Conservation (phyloP, 2,329 filamentous ascomycete genomes). For the Drechslerella dactyloides region DNA sequence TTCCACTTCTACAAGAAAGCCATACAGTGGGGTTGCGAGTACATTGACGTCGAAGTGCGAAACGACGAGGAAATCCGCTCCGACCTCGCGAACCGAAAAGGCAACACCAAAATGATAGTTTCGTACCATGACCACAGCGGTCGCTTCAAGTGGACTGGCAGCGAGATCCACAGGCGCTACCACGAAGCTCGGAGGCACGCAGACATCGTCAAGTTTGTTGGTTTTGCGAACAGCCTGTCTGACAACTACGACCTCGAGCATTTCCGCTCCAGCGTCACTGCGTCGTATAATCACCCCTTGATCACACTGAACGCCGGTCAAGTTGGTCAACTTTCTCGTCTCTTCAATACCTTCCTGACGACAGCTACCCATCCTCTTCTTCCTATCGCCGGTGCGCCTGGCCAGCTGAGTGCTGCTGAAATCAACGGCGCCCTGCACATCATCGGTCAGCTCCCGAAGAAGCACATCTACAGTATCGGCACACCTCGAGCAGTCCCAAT, state of each 20-base stretch:
- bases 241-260: slow-evolving; percentile 91
- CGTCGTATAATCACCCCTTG: slow-evolving; percentile 73
- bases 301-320: slow-evolving; percentile 88
- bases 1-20: slow-evolving; percentile 68
- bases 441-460: slow-evolving; percentile 79
- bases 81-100: slow-evolving; percentile 71
- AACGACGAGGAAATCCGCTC: slow-evolving; percentile 76
- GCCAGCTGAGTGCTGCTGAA: slow-evolving; percentile 82
- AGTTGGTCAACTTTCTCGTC: slow-evolving; percentile 81
- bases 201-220: slow-evolving; percentile 91
- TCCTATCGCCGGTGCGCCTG: slow-evolving; percentile 76
- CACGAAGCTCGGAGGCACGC: slow-evolving; percentile 74
- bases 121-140: slow-evolving; percentile 89
- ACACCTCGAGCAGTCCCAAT: slow-evolving; percentile 66
- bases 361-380: slow-evolving; percentile 85
- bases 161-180: slow-evolving; percentile 74
- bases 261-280: slow-evolving; percentile 77
- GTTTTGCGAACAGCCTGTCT: slow-evolving; percentile 78
- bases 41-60: slow-evolving; percentile 88
- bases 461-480: slow-evolving; percentile 76
- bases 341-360: slow-evolving; percentile 83
- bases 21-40: slow-evolving; percentile 88
- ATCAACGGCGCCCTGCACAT: slow-evolving; percentile 80
- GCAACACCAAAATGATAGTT: slow-evolving; percentile 85
- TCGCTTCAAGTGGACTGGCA: slow-evolving; percentile 80